A percentile compares a stretch with the other conserved stretches of the same genome.
phyloP scores from a whole-genome alignment of 148 eudicot species.

The Rhododendron ovatum region DNA sequence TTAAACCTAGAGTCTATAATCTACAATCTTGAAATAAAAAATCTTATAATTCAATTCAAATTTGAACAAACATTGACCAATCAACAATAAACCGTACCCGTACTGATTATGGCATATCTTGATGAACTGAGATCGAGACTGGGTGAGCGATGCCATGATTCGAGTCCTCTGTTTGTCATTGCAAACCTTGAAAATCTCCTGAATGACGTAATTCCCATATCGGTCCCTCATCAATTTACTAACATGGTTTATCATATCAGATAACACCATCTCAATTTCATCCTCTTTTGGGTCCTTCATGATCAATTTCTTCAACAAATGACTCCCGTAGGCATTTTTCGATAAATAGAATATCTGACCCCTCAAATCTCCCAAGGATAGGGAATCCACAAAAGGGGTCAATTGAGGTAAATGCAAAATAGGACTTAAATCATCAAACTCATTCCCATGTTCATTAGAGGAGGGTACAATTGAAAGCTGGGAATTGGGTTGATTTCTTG shows the following conservation, averaged over 20 bases:
- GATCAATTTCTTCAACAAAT: slow-evolving; percentile 21
- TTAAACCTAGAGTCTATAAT: too few relatives aligned
- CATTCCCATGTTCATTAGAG: not conserved
- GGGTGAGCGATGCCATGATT: slow-evolving; percentile 22
- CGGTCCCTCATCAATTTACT: slow-evolving; percentile 34
- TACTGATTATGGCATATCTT: slow-evolving; percentile 21
- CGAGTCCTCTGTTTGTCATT: slow-evolving; percentile 34
- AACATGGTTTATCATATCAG: slow-evolving; percentile 16
- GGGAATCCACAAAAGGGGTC: not conserved
- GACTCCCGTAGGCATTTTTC: slow-evolving; percentile 22
- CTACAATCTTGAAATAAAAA: too few relatives aligned
- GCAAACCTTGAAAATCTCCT: slow-evolving; percentile 33
- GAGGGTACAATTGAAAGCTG: not conserved
- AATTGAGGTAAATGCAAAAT: not conserved
- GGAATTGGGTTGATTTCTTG: not conserved
- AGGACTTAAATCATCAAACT: not conserved
- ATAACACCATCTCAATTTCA: slow-evolving; percentile 23
- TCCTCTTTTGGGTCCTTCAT: slow-evolving; percentile 8
- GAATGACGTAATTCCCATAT: slow-evolving; percentile 19
- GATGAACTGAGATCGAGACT: slow-evolving; percentile 14
- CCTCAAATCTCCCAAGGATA: slow-evolving; percentile 15
- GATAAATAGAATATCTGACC: slow-evolving; percentile 23
- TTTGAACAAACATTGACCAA: too few relatives aligned
- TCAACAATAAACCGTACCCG: slow-evolving; percentile 27
- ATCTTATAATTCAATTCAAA: too few relatives aligned